Percentiles rank a stretch among this genome's conserved stretches.
These are phyloP conservation scores for Akanthomyces muscarius DNA, from an alignment of 2,329 filamentous ascomycete species.

Conservation along the genomic window DNA sequence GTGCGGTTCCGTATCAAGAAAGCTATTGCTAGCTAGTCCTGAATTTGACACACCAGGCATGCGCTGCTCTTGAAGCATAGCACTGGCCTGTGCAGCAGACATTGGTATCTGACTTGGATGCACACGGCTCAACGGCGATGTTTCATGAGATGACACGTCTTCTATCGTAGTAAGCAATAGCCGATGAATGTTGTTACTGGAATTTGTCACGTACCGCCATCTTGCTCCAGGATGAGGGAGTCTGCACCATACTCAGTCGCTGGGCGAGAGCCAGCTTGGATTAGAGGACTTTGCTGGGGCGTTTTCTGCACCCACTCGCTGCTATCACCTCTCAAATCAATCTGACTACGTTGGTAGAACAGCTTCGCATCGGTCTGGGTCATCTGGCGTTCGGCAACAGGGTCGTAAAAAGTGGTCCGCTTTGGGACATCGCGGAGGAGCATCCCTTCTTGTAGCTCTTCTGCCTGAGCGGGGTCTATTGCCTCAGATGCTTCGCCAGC, in stretches of 20 bases:
- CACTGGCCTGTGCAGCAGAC: neutral
- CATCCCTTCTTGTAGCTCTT: conserved; percentile 50
- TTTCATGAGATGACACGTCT: neutral
- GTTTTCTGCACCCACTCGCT: conserved; percentile 40
- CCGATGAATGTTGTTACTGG: conserved; percentile 38
- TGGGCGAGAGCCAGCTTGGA: conserved; percentile 34
- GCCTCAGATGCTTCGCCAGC: conserved; percentile 23
- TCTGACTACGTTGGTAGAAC: conserved; percentile 87
- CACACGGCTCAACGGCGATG: neutral
- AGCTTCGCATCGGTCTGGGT: conserved; percentile 92
- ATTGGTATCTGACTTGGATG: conserved; percentile 2
- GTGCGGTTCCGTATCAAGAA: conserved; percentile 69
- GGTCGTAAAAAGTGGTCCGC: conserved; percentile 87
- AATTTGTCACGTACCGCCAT: conserved; percentile 23
- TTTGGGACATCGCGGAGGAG: conserved; percentile 57
- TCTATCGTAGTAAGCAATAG: neutral
- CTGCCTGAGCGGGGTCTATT: conserved; percentile 24
- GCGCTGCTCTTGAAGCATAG: neutral
- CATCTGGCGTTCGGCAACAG: conserved; percentile 89
- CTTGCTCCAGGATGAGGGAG: conserved; percentile 31
- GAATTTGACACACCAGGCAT: conserved; percentile 47
- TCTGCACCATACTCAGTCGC: conserved; percentile 36
- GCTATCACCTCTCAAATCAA: conserved; percentile 45
- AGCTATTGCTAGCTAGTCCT: conserved; percentile 62
- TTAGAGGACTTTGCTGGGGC: conserved; percentile 45